A percentile compares a stretch with the other conserved stretches of the same genome.
Conservation (phyloP, 2,329 filamentous ascomycete genomes). For the Epichloe aotearoae region DNA sequence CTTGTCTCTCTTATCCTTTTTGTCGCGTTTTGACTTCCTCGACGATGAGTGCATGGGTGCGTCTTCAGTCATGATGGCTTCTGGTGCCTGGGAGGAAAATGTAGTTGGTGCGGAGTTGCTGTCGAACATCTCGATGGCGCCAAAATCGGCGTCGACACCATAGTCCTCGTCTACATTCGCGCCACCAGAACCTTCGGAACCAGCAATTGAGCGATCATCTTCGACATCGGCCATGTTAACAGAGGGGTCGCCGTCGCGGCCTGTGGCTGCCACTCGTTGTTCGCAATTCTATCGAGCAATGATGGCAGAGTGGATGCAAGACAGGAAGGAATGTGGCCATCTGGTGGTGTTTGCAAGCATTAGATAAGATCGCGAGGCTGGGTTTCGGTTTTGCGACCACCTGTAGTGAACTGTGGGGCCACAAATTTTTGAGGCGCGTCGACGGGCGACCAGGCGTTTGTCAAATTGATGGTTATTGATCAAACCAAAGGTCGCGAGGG, state of each 20-base stretch:
- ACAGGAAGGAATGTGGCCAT: slow-evolving; percentile 21
- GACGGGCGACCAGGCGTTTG: background rate
- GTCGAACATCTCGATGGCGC: slow-evolving; percentile 25
- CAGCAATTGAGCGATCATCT: slow-evolving; percentile 10
- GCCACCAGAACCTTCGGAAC: slow-evolving; percentile 14
- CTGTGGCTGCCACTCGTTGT: slow-evolving; percentile 1
- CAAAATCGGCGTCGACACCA: slow-evolving; percentile 20
- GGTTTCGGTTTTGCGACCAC: slow-evolving; percentile 1
- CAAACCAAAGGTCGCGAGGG: too few species aligned
- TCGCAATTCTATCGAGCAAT: slow-evolving; percentile 13
- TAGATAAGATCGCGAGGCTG: slow-evolving; percentile 8
- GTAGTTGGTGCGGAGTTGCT: slow-evolving; percentile 20
- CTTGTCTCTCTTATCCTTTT: slow-evolving; percentile 18
- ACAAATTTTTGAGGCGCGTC: slow-evolving; percentile 6
- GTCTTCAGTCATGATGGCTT: slow-evolving; percentile 18
- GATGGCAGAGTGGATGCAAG: slow-evolving; percentile 19
- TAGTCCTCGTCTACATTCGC: slow-evolving; percentile 10
- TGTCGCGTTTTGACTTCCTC: slow-evolving; percentile 20
- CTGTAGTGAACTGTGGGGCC: slow-evolving; percentile 14
- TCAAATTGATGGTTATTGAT: background rate
- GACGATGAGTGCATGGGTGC: slow-evolving; percentile 7
- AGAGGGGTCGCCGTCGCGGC: slow-evolving; percentile 2
- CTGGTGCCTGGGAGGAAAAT: slow-evolving; percentile 20
- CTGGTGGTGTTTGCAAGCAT: slow-evolving; percentile 18
- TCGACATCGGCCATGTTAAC: slow-evolving; percentile 13